Evolutionary conservation across 192 early-diverging fungal species (phyloP).

Genomic region (Entrophospora sp.): DNA sequence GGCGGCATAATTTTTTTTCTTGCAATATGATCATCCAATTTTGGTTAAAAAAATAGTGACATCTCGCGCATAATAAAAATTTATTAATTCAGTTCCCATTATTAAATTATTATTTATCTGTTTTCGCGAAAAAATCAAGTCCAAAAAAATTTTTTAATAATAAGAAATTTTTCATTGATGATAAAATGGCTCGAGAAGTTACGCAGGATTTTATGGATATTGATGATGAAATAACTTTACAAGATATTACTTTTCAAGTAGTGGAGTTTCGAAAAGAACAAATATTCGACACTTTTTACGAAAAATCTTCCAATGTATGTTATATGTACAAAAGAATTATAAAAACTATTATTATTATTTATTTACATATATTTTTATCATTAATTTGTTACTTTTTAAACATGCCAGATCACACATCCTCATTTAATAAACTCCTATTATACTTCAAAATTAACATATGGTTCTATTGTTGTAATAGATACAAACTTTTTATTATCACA

Average conservation of each 20-base stretch:
- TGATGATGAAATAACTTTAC: constrained; percentile 16
- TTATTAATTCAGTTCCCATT: too few relatives aligned
- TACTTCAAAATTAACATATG: neutral
- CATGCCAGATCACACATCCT: neutral
- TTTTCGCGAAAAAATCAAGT: too few relatives aligned
- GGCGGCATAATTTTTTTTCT: too few relatives aligned
- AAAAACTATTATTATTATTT: neutral
- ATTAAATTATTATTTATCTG: too few relatives aligned
- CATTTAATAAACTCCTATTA: neutral
- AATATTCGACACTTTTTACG: neutral
- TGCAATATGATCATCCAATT: too few relatives aligned
- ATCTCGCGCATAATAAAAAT: too few relatives aligned
- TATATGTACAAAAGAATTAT: too few relatives aligned
- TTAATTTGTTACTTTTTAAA: neutral
- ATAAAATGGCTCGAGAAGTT: too few relatives aligned
- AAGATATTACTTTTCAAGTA: constrained; percentile 15
- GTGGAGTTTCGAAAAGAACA: constrained; percentile 10
- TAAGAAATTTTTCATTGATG: too few relatives aligned
- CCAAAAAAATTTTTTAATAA: too few relatives aligned
- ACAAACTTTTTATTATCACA: constrained; percentile 49
- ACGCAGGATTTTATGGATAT: constrained; percentile 22
- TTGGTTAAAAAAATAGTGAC: too few relatives aligned
- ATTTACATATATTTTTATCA: neutral
- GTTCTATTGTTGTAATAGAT: constrained; percentile 35
- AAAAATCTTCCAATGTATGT: neutral